These are phyloP conservation scores for Ganoderma sp. DNA, from an alignment of 1,284 basidiomycete species.

Conservation along the genomic window DNA sequence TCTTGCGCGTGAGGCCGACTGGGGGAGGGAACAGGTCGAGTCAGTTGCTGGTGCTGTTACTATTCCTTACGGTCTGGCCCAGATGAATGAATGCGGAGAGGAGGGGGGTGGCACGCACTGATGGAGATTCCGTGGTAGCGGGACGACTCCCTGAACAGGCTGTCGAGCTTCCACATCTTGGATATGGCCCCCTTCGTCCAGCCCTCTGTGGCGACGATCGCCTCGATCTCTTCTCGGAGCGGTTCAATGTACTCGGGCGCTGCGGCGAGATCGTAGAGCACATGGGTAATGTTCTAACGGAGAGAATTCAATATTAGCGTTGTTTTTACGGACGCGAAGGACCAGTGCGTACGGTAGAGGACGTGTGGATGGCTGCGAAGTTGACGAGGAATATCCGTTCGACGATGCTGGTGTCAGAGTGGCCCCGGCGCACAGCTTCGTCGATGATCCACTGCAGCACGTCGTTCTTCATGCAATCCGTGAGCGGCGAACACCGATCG, in stretches of 20 bases:
- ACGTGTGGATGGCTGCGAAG: slow-evolving; percentile 44
- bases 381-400: slow-evolving; percentile 39
- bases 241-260: slow-evolving; percentile 47
- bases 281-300: slow-evolving; percentile 45
- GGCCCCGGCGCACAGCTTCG: slow-evolving; percentile 27
- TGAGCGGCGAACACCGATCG: background rate
- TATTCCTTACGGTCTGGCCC: too few species aligned
- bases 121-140: slow-evolving; percentile 42
- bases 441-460: slow-evolving; percentile 40
- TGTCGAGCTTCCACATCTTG: slow-evolving; percentile 58
- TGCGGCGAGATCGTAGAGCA: slow-evolving; percentile 49
- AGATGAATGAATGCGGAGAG: too few species aligned
- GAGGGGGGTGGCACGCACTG: slow-evolving; percentile 22
- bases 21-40: background rate
- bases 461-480: slow-evolving; percentile 31
- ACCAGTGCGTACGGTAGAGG: slow-evolving; percentile 34
- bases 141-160: slow-evolving; percentile 56
- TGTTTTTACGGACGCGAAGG: too few species aligned
- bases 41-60: background rate
- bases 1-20: slow-evolving; percentile 30
- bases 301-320: background rate
- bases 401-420: slow-evolving; percentile 30
- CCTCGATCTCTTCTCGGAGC: slow-evolving; percentile 53
- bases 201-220: slow-evolving; percentile 45
- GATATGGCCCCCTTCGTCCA: slow-evolving; percentile 52